Base-by-base conservation (phyloP, 2,329 filamentous ascomycete species). In the Xylariaceae sp. region DNA sequence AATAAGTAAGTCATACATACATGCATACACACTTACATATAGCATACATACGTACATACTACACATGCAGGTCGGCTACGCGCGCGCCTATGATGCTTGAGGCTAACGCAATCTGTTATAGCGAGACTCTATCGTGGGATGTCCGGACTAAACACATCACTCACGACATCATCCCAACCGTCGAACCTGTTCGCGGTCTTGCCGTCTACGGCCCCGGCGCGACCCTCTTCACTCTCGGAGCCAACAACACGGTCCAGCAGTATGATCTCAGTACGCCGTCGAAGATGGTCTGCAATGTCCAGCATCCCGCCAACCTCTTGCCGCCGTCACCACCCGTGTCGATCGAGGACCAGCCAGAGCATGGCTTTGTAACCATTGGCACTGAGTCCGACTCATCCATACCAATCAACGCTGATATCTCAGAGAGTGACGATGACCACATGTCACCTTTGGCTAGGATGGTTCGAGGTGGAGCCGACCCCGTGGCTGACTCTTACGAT, bases 121-220 rank as follows among this genome's bases (percentile, higher is more conserved):
- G 92, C 57, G 89, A 96, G 80, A 96, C 92, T 44, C 87, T 90
- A 68, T 88, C 92, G 59, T 99, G 94, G 93, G 94, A 99, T 79
- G 94, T 99, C 50, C 85, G 92, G 64, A 99, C 94, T n/a, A 97
- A 97, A 73, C 88, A 96, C 71, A 92, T 99, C 67, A 92, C 91
- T 2, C 95, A 87, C 74, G 92, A 97, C 69, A 82, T 84, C 60
- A 89, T 97, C 58, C 92, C 92, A 4, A 97, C 92, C 1, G 81
- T 92, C 5, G 88, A 94, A 44, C 86, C 88, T 65, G 84, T 97
- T 59, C 84, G 84, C 63, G 93, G 90, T 13, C 82, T 99, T 49
- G 88, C 92, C 50, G 88, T 92, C 61, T 96, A 94, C 73, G 94
- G 93, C 1, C 88, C 92, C 0, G 92, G 89, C 5, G 93, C 93